Base-by-base conservation (phyloP, 768 basidiomycete genomes). In the Mrakia hoshinonis region DNA sequence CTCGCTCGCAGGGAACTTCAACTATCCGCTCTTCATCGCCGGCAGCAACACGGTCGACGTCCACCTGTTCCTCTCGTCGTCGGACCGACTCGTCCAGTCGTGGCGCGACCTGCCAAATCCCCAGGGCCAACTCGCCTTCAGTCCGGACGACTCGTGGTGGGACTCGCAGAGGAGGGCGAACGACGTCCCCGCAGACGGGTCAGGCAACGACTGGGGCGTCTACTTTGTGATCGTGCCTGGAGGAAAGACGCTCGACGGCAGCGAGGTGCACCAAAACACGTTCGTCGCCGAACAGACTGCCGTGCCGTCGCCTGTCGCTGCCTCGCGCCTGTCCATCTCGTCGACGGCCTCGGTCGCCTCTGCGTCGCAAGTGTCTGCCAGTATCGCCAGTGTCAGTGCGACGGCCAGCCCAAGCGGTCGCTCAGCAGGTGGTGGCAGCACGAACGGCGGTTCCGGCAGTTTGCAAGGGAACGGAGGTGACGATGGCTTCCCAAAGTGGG, bases 251-350 rank as follows among this genome's bases (percentile, higher is more conserved):
- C 51, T 72, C 48, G 54, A 31, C 12, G 70, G 70, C 9, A 49
- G 52, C 52, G 67, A 73, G 34, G 49, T 52, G 10, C 72, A 73
- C 49, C 67, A 73, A 36, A 10, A 67, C 9, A 73, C 72, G 12
- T 73, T 73, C 58, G 36, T 31, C 26, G 72, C 67, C 38, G 7
- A 39, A 43, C 72, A 73, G 58, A 73, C 72, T 24, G 72, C 72
- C 1, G 18, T 73, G 9, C 72, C 72, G 3, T 38, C 67, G 12
- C 26, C 67, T 22, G 60, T 48, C 31, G 24, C 67, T 1, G 24
- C 36, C 43, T 72, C 70, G 10, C 54, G 26, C n/a, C 36, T 20
- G 20, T 65, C 62, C 26, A 36, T 43, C 49, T 64, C 61, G 15
- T 63, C 69, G 24, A 63, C 63, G 18, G 38, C 47, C n/a, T 55